A percentile compares a stretch with the other conserved stretches of the same genome.
phyloP scores from a whole-genome alignment of 73 alveolate species.

The Symbiodinium pilosum region DNA sequence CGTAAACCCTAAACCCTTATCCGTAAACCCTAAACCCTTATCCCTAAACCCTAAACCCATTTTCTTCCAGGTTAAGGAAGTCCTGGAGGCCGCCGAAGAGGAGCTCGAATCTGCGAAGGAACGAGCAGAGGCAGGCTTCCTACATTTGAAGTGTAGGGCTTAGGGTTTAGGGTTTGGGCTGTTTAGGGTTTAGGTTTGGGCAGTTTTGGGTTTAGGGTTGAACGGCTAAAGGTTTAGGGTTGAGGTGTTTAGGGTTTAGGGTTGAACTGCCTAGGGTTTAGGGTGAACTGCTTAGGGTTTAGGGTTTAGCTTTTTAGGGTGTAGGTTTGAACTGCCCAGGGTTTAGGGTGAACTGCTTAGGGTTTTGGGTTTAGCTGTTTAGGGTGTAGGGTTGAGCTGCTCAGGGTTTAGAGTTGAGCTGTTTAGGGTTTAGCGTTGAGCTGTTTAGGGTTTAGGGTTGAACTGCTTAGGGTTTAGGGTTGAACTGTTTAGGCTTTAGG shows the following conservation, averaged over 20 bases:
- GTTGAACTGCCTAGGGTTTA: neutral
- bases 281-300: neutral
- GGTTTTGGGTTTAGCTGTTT: neutral
- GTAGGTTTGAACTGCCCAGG: too few relatives aligned
- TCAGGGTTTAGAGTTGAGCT: too few relatives aligned
- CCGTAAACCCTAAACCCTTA: neutral
- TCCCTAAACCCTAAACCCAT: neutral
- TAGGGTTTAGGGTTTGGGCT: neutral
- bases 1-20: neutral
- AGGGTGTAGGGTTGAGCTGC: too few relatives aligned
- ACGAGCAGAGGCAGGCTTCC: slow-evolving; percentile 36
- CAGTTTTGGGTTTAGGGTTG: neutral
- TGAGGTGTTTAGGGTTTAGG: neutral
- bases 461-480: too few relatives aligned
- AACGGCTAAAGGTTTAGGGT: neutral
- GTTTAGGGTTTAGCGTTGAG: too few relatives aligned
- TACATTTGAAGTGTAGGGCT: too few relatives aligned
- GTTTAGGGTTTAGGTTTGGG: neutral
- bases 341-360: neutral
- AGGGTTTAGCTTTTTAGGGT: neutral
- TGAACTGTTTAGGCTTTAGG: too few relatives aligned
- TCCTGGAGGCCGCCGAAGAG: slow-evolving; percentile 39
- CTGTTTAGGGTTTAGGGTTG: too few relatives aligned
- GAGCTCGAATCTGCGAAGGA: slow-evolving; percentile 31
- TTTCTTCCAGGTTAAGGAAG: slow-evolving; percentile 19